Evolutionary conservation across 2,329 filamentous ascomycete genomes (phyloP), one percentile per base, ranked within the genome.

Genomic region (Rosellinia necatrix): DNA sequence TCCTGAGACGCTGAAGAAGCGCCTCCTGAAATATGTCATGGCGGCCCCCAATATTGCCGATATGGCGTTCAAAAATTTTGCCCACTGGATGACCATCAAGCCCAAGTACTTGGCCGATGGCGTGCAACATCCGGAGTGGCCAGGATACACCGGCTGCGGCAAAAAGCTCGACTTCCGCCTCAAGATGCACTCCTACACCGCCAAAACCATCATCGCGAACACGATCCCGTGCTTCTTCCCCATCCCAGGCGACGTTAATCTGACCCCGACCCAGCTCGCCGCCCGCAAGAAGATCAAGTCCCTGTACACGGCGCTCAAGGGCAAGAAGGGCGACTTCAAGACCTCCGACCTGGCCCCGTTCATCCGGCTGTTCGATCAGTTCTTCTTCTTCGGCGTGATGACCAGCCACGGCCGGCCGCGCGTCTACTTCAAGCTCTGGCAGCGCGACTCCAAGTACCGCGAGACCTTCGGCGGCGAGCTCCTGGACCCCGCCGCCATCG

Each of bases 381-480:
- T 52, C 38, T 59, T 58, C 40, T 58, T 58, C 49, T 46, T 29
- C 21, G 55, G 50, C 9, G 13, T 32, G 13, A 13, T 58, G 40
- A 12, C 8, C n/a, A 40, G 35, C 12, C 35, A 19, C 6, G n/a
- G 9, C 1, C 40, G 12, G 7, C 40, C 41, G 3, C 53, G 34
- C 15, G 3, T 37, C 29, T 6, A 6, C 2, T 6, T 15, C 6
- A 27, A 3, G 7, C 2, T 52, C 19, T 56, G 53, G 53, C 17
- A 49, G 3, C 10, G 24, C 6, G 6, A 24, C 38, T 3, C 8
- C 17, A 25, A 35, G 9, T 22, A 7, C 38, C 7, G 4, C 13
- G 21, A n/a, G n/a, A n/a, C n/a, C 37, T 8, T 8, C 22, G 38
- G 22, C 38, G 1, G 6, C 7, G 5, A 5, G 7, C 12, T 42